Evolutionary conservation across 176 grass and related monocot species (phyloP), one percentile per base, ranked within the genome.

Genomic region (Thalia dealbata): DNA sequence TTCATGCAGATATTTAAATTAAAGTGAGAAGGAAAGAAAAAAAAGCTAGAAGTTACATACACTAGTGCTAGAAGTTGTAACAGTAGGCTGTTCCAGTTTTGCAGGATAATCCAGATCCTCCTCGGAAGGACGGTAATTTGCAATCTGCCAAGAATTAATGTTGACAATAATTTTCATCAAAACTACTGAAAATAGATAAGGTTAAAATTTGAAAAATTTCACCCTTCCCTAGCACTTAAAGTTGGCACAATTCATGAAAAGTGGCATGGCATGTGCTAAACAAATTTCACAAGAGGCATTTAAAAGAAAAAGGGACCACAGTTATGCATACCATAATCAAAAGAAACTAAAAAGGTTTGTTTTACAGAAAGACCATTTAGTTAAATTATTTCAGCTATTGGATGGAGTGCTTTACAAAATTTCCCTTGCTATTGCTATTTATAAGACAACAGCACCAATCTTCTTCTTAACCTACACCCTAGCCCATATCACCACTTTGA

Each of bases 71-170:
- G 95, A 83, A 86, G 85, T 83, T 13, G 70, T 26, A 73, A 81
- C 85, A 62, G 72, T 28, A 59, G 44, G 79, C 86, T 70, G 73
- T 71, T 99, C 87, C 67, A 99, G 85, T 73, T 93, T 99, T 79
- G 83, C 89, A 61, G 95, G 95, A 78, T 99, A 99, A 82, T 99
- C 87, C 54, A 99, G 83, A 87, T 99, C 95, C 74, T 86, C 83
- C 50, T 86, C 77, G 65, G 87, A 88, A 64, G 90, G 90, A 75
- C 87, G 87, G 46, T 88, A 99, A 68, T 93, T 99, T 64, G 95
- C 87, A 85, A 99, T 93, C 95, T 99, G 83, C 55, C 77, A 67
- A 69, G 0, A 1, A 25, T 79, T 56, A 73, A 81, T 68, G 43
- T 21, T 23, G 65, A 44, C n/a, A 15, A 29, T 28, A 26, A 29